A percentile compares a stretch with the other conserved stretches of the same genome.
These are phyloP conservation scores for Diplodia corticola DNA, from an alignment of 2,329 filamentous ascomycete genomes.

Conservation along the genomic window DNA sequence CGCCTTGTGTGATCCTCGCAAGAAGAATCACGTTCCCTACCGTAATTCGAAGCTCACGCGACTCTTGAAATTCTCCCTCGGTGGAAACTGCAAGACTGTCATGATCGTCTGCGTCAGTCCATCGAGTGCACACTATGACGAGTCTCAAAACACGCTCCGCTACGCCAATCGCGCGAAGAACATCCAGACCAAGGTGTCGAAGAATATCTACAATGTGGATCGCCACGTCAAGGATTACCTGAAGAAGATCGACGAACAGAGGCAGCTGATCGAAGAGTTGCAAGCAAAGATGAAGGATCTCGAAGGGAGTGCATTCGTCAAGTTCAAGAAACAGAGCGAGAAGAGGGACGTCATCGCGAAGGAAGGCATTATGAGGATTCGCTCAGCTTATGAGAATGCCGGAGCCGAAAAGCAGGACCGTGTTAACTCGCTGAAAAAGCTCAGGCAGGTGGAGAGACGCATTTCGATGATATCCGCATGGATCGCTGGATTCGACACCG, in stretches of 20 bases:
- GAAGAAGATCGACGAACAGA: slow-evolving; percentile 98
- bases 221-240: slow-evolving; percentile 98
- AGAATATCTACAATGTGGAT: slow-evolving; percentile 98
- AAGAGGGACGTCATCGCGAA: slow-evolving; percentile 75
- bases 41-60: slow-evolving; percentile 96
- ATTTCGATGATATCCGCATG: slow-evolving; percentile 86
- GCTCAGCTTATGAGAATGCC: slow-evolving; percentile 81
- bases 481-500: slow-evolving; percentile 86
- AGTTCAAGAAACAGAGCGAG: slow-evolving; percentile 87
- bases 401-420: slow-evolving; percentile 76
- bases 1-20: slow-evolving; percentile 88
- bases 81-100: slow-evolving; percentile 97
- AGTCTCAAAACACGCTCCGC: slow-evolving; percentile 95
- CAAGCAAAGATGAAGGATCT: slow-evolving; percentile 90
- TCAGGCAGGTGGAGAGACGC: slow-evolving; percentile 79
- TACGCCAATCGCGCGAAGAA: slow-evolving; percentile 99
- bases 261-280: slow-evolving; percentile 93
- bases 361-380: slow-evolving; percentile 78
- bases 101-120: slow-evolving; percentile 99
- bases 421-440: slow-evolving; percentile 74
- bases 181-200: slow-evolving; percentile 98
- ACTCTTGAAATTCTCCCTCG: slow-evolving; percentile 92
- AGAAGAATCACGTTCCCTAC: slow-evolving; percentile 93
- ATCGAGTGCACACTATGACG: slow-evolving; percentile 94
- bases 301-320: slow-evolving; percentile 77